Percentiles rank a stretch among this genome's conserved stretches.
Evolutionary conservation across 1,284 basidiomycete species (phyloP).

Genomic region (Hymenochaete sp.): DNA sequence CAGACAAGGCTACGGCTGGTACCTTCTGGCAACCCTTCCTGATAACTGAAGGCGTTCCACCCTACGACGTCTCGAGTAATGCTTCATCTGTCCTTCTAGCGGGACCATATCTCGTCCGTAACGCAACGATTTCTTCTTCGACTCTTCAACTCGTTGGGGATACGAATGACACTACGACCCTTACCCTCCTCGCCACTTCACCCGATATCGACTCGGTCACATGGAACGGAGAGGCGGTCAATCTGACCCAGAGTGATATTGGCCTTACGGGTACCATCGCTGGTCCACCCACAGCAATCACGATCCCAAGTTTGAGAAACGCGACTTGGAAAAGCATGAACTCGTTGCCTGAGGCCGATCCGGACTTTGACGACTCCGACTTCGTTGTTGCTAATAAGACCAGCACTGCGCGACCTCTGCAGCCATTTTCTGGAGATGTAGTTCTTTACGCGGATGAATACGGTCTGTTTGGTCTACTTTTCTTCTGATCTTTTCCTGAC

Average conservation of each 20-base stretch:
- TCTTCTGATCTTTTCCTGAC: too few species aligned
- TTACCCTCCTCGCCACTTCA: slow-evolving; percentile 46
- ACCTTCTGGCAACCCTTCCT: slow-evolving; percentile 49
- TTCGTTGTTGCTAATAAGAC: slow-evolving; percentile 65
- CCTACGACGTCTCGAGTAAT: too few species aligned
- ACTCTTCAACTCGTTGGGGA: slow-evolving; percentile 39
- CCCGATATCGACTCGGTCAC: slow-evolving; percentile 45
- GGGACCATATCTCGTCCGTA: slow-evolving; percentile 49
- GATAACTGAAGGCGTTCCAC: slow-evolving; percentile 21
- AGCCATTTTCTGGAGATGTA: slow-evolving; percentile 64
- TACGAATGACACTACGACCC: slow-evolving; percentile 33
- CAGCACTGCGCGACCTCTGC: slow-evolving; percentile 59
- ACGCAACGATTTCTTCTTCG: slow-evolving; percentile 32
- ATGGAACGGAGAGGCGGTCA: slow-evolving; percentile 59
- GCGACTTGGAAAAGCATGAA: slow-evolving; percentile 72
- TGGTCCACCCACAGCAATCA: too few species aligned
- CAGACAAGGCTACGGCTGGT: slow-evolving; percentile 52
- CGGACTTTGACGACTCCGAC: slow-evolving; percentile 45
- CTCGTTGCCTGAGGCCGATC: slow-evolving; percentile 58
- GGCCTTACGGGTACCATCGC: too few species aligned
- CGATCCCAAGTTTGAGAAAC: too few species aligned
- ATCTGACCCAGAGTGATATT: slow-evolving; percentile 5
- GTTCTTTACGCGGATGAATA: slow-evolving; percentile 77
- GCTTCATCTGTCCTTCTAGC: slow-evolving; percentile 45
- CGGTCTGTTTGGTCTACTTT: slow-evolving; percentile 60